Evolutionary conservation across 768 basidiomycete species (phyloP).

Genomic region (Leccinum incarnatum): DNA sequence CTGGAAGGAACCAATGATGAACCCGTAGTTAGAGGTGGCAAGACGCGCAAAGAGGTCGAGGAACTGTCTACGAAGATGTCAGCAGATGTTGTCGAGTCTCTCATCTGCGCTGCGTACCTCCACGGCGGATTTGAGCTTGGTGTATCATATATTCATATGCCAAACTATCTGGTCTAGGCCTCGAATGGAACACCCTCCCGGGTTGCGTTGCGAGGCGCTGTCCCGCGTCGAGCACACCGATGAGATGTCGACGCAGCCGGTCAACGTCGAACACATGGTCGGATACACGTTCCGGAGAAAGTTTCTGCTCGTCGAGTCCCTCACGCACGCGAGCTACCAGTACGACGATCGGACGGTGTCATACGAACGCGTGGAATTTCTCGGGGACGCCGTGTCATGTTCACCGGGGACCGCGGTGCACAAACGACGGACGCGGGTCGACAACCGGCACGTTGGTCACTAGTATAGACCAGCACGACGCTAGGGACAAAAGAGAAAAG

Average conservation of each 20-base stretch:
- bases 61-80: constrained; percentile 76
- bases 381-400: no score
- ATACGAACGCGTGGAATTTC: no score
- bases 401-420: no score
- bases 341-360: no score
- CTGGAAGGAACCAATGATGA: constrained; percentile 30
- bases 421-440: no score
- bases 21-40: constrained; percentile 20
- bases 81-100: constrained; percentile 80
- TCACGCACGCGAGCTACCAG: no score
- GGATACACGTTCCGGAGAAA: constrained; percentile 65
- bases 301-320: constrained; percentile 65
- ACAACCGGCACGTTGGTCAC: no score
- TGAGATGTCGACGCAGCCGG: constrained; percentile 49
- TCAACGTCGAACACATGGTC: constrained; percentile 60
- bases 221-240: constrained; percentile 28
- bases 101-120: constrained; percentile 76
- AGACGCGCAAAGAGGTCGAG: constrained; percentile 28
- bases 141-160: constrained; percentile 56
- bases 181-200: constrained; percentile 54
- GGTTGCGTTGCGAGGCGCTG: constrained; percentile 44
- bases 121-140: constrained; percentile 63
- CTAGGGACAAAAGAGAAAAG: no score
- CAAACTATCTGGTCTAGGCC: constrained; percentile 57
- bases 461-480: no score